phyloP scores from a whole-genome alignment of 2,329 filamentous ascomycete species.

The Fusarium falciforme region DNA sequence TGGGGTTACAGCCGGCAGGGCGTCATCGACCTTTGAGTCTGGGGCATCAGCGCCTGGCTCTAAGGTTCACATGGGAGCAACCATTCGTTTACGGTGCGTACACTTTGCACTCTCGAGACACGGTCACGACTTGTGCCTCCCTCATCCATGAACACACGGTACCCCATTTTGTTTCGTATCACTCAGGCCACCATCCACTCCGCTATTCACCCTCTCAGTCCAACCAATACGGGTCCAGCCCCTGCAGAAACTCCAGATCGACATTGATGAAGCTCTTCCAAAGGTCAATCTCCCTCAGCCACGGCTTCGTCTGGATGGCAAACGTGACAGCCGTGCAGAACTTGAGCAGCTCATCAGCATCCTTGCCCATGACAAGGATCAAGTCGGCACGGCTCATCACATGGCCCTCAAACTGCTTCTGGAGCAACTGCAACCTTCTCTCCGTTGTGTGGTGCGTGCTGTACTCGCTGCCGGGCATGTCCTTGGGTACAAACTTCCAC shows the following conservation, averaged over 20 bases:
- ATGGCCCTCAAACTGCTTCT: slow-evolving; percentile 28
- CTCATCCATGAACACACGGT: neutral
- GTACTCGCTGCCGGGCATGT: slow-evolving; percentile 43
- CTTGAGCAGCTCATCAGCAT: slow-evolving; percentile 38
- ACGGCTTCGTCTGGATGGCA: slow-evolving; percentile 45
- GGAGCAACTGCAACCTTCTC: slow-evolving; percentile 28
- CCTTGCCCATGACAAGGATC: slow-evolving; percentile 44
- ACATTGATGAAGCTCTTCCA: slow-evolving; percentile 48
- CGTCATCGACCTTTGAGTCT: neutral
- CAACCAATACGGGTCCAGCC: slow-evolving; percentile 36
- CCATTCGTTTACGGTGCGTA: neutral
- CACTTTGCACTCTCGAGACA: neutral
- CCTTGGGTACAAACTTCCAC: slow-evolving; percentile 46
- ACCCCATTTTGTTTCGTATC: neutral
- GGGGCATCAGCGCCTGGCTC: neutral
- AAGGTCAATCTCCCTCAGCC: slow-evolving; percentile 43
- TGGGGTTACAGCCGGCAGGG: neutral
- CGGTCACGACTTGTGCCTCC: neutral
- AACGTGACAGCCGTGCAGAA: slow-evolving; percentile 41
- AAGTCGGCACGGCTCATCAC: slow-evolving; percentile 39
- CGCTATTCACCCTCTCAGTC: slow-evolving; percentile 19
- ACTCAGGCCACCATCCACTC: neutral
- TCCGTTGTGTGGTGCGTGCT: slow-evolving; percentile 27
- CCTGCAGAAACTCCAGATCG: slow-evolving; percentile 33
- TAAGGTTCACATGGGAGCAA: neutral